Percentiles rank a stretch among this genome's conserved stretches.
These are phyloP conservation scores for Tuber melanosporum DNA, from an alignment of 495 filamentous ascomycete species.

Conservation along the genomic window DNA sequence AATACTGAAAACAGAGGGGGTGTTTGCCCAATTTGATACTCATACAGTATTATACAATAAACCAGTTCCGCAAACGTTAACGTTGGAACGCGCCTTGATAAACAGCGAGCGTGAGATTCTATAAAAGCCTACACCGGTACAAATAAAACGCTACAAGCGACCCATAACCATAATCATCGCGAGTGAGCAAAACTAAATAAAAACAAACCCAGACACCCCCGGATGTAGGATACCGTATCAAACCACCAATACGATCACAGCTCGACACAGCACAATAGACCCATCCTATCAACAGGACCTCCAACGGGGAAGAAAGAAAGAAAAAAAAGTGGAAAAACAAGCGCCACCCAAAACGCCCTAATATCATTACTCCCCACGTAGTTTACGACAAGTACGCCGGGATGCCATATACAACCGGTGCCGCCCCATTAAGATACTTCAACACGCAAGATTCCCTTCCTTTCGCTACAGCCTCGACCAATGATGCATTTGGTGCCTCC, in stretches of 20 bases:
- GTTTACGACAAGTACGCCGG: conserved; percentile 58
- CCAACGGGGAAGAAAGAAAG: not conserved
- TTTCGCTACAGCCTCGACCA: conserved; percentile 73
- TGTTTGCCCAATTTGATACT: no score
- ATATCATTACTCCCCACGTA: not conserved
- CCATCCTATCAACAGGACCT: not conserved
- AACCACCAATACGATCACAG: not conserved
- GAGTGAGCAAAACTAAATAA: not conserved
- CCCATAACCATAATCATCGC: not conserved
- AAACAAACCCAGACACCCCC: not conserved
- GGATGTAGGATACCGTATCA: not conserved
- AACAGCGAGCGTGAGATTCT: not conserved
- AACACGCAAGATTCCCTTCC: conserved; percentile 71
- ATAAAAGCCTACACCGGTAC: not conserved
- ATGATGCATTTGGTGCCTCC: conserved; percentile 18
- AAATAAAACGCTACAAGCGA: not conserved
- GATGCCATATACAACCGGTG: conserved; percentile 88
- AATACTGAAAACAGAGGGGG: no score
- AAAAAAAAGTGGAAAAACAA: conserved; percentile 14
- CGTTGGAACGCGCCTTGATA: not conserved
- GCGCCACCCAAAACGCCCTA: conserved; percentile 15
- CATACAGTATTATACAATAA: not conserved
- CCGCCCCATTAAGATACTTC: conserved; percentile 85
- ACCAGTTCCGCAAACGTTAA: not conserved
- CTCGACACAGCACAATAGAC: not conserved